Base-by-base conservation (phyloP, 352 stramenopile genomes). In the Phytopythium ostracodes region DNA sequence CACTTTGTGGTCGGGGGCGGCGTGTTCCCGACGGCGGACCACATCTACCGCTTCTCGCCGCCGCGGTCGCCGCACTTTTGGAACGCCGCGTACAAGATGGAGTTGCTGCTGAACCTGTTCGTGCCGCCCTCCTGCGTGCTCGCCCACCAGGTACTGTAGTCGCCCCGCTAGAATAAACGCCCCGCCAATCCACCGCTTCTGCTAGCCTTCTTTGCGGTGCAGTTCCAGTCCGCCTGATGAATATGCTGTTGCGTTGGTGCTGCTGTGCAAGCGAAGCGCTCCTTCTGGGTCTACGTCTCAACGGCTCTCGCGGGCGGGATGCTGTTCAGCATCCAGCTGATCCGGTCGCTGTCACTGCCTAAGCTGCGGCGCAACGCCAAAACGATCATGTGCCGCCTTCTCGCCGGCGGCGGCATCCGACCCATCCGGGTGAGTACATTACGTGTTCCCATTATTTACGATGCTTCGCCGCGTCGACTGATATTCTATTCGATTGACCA, bases 61-160 rank as follows among this genome's bases (percentile, higher is more conserved):
- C 81, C 79, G 27, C 72, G 82, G 15, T 90, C 82, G 56, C 75
- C 80, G 53, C 79, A 89, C 50, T 94, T 94, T 58, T 90, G 79
- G 82, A 89, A 87, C 49, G 83, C 83, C 1, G 80, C 81, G 18
- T 92, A 89, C 68, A 85, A 84, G 60, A 90, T 92, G 72, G 85
- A 94, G 60, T 64, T 94, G 35, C 72, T 94, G 53, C 67, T 94
- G 4, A 90, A 91, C 58, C 56, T 88, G 5, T 85, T 80, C 46
- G 78, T 94, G 12, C 85, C 85, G 65, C 66, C 90, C 24, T 92
- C 92, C 56, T 91, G 83, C 56, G 80, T 90, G 24, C 62, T 94
- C 27, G 85, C 83, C n/a, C 79, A 89, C 52, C 80, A 94, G 79
- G 84, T 91, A 80, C 25, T 60, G n/a, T 59, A 53, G 24, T n/a